phyloP scores from a whole-genome alignment of 2,329 filamentous ascomycete genomes.

The Ophiocordyceps robertsii region DNA sequence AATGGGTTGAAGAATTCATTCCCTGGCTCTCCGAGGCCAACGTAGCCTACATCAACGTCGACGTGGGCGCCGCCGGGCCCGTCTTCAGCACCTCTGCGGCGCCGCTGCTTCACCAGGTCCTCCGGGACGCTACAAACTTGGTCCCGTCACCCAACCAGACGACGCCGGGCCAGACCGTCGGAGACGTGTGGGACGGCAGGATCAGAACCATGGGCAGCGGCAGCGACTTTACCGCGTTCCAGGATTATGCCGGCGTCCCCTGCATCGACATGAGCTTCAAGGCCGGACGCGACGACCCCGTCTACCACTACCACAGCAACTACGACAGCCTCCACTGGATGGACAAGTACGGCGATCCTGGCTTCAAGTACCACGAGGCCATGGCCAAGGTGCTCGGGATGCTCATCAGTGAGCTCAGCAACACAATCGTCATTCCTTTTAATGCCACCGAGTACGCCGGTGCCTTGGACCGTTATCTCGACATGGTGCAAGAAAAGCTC shows the following conservation, averaged over 20 bases:
- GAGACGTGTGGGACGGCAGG: conserved; percentile 49
- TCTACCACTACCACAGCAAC: conserved; percentile 82
- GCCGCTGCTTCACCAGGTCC: conserved; percentile 60
- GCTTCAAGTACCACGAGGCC: conserved; percentile 51
- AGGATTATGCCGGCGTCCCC: conserved; percentile 56
- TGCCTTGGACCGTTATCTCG: conserved; percentile 38
- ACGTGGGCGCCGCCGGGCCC: conserved; percentile 56
- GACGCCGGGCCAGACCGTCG: conserved; percentile 55
- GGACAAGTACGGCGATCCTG: conserved; percentile 61
- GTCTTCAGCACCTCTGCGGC: conserved; percentile 53
- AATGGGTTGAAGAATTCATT: conserved; percentile 85
- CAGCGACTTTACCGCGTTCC: conserved; percentile 63
- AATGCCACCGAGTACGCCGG: conserved; percentile 51
- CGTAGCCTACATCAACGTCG: conserved; percentile 78
- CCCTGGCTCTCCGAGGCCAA: conserved; percentile 63
- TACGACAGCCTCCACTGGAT: conserved; percentile 90
- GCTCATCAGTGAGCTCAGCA: conserved; percentile 45
- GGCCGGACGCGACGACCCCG: conserved; percentile 27
- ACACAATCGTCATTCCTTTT: conserved; percentile 49
- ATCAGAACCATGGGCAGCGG: conserved; percentile 59
- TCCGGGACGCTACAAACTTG: conserved; percentile 50
- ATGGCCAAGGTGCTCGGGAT: conserved; percentile 54
- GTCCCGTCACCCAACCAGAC: conserved; percentile 68
- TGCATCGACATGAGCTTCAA: conserved; percentile 51
- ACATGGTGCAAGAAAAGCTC: conserved; percentile 36